Percentiles rank a stretch among this genome's conserved stretches.
These are phyloP conservation scores for Solanum stenotomum DNA, from an alignment of 257 asterid genomes.

Conservation along the genomic window DNA sequence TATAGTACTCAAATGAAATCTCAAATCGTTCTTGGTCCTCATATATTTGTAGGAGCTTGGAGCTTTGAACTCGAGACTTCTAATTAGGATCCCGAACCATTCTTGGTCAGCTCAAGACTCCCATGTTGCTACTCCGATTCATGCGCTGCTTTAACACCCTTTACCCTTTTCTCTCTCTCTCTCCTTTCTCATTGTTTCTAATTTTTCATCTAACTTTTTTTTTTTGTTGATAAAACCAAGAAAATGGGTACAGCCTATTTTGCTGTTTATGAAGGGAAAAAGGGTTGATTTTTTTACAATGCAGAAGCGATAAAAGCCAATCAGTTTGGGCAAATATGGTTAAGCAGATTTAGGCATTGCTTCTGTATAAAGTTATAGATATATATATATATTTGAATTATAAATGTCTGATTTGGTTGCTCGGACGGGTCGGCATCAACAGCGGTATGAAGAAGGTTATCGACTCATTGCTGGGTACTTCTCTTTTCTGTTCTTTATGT, in stretches of 20 bases:
- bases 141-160: slow-evolving; percentile 28
- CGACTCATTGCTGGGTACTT: slow-evolving; percentile 84
- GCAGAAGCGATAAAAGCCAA: not conserved
- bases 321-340: not conserved
- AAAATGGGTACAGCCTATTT: not conserved
- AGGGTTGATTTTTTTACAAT: not conserved
- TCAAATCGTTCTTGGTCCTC: no score
- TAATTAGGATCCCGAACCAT: not conserved
- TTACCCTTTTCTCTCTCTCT: not conserved
- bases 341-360: slow-evolving; percentile 1
- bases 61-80: accelerated
- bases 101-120: not conserved
- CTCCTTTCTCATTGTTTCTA: not conserved
- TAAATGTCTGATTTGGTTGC: slow-evolving; percentile 95
- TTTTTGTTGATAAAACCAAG: slow-evolving; percentile 2
- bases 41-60: no score
- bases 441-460: slow-evolving; percentile 72
- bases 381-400: not conserved
- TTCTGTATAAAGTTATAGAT: not conserved
- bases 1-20: no score
- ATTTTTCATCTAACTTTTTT: not conserved
- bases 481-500: not conserved
- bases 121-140: slow-evolving; percentile 38
- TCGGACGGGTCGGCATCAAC: slow-evolving; percentile 88
- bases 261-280: not conserved